Evolutionary conservation across 768 basidiomycete genomes (phyloP).

Genomic region (Termitomyces heimii): DNA sequence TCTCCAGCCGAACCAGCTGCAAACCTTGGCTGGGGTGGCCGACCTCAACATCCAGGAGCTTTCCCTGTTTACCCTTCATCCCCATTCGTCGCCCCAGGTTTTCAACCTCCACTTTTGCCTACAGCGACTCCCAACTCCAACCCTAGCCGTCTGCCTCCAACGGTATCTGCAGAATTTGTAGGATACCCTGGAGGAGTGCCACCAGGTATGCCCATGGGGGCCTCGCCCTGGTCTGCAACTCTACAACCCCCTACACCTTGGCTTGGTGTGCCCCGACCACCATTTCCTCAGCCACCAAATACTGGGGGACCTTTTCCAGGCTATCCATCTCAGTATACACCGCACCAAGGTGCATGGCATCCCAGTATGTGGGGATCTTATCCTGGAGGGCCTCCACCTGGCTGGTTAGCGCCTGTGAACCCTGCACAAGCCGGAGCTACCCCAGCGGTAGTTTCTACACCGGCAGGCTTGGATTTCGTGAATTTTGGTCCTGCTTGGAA

Average conservation of each 20-base stretch:
- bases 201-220: neutral
- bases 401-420: neutral
- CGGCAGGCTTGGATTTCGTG: neutral
- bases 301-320: neutral
- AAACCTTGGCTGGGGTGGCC: neutral
- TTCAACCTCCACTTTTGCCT: neutral
- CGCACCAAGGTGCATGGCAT: conserved; percentile 1
- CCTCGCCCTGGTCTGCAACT: conserved; percentile 2
- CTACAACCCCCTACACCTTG: neutral
- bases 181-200: neutral
- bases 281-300: neutral
- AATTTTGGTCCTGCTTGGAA: conserved; percentile 3
- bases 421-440: neutral
- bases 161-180: neutral
- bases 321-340: neutral
- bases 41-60: neutral
- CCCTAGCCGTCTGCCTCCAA: neutral
- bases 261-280: neutral
- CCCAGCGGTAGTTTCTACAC: neutral
- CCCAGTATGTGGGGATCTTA: neutral
- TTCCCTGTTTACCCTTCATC: neutral
- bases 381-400: neutral
- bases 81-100: neutral
- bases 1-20: neutral
- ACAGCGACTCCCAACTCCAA: neutral